These are phyloP conservation scores for Paratinospora sagittata DNA, from an alignment of 164 flowering plant genomes.

Conservation along the genomic window DNA sequence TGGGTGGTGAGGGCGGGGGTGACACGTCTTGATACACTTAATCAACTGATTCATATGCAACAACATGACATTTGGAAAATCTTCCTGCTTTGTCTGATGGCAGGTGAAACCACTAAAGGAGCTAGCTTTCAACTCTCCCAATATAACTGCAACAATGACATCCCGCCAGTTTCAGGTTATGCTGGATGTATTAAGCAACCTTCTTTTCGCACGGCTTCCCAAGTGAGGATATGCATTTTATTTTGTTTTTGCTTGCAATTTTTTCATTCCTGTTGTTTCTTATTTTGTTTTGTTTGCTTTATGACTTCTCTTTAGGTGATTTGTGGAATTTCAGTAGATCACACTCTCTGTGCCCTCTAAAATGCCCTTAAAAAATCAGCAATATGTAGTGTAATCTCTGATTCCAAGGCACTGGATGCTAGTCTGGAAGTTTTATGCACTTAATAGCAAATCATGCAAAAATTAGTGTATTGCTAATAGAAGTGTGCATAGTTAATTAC, in stretches of 20 bases:
- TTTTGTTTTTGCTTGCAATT: constrained; percentile 1
- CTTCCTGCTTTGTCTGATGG: constrained; percentile 19
- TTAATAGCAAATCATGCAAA: background rate
- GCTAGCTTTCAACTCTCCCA: constrained; percentile 68
- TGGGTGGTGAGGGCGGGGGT: background rate
- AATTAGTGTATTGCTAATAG: background rate
- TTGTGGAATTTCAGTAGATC: background rate
- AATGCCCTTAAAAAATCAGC: too few relatives aligned
- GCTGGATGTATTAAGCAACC: constrained; percentile 80
- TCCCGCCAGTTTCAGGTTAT: constrained; percentile 92
- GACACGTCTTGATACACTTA: background rate
- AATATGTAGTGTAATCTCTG: background rate
- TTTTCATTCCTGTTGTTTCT: background rate
- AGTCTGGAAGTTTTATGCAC: background rate
- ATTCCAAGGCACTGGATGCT: background rate
- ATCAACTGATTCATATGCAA: background rate
- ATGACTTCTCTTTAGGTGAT: background rate
- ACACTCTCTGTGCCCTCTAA: background rate
- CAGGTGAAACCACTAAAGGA: constrained; percentile 91
- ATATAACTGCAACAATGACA: constrained; percentile 81
- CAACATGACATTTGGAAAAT: too few relatives aligned
- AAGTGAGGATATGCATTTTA: constrained; percentile 46
- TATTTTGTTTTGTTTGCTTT: background rate
- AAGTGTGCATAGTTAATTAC: background rate
- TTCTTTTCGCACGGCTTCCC: constrained; percentile 81